Evolutionary conservation across 148 eudicot genomes (phyloP).

Genomic region (Rhododendron ovatum): DNA sequence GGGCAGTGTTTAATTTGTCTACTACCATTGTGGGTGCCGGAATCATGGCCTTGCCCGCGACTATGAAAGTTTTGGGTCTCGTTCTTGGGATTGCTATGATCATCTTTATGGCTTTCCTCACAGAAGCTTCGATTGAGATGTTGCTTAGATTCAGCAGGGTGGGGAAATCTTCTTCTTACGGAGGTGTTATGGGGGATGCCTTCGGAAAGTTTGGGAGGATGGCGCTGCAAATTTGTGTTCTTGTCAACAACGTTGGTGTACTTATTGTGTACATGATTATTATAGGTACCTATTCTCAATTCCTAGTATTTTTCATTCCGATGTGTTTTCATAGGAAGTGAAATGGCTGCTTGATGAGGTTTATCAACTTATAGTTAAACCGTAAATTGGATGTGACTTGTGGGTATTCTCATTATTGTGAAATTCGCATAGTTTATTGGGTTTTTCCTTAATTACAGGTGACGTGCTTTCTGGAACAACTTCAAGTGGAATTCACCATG

Average conservation of each 20-base stretch:
- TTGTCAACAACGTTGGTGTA: conserved; percentile 66
- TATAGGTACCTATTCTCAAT: conserved; percentile 38
- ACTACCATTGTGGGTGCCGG: conserved; percentile 87
- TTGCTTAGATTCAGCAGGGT: conserved; percentile 65
- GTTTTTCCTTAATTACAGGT: conserved; percentile 23
- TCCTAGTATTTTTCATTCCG: neutral
- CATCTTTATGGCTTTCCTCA: conserved; percentile 54
- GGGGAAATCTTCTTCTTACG: conserved; percentile 51
- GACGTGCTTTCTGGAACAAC: conserved; percentile 77
- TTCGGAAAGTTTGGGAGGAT: conserved; percentile 70
- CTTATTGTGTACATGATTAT: conserved; percentile 80
- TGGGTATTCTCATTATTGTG: neutral
- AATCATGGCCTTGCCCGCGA: conserved; percentile 83
- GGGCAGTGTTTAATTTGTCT: conserved; percentile 75
- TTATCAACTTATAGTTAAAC: neutral
- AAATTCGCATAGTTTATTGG: neutral
- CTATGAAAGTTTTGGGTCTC: conserved; percentile 75
- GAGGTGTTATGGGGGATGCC: conserved; percentile 67
- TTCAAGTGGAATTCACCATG: conserved; percentile 54
- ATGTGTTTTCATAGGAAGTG: neutral
- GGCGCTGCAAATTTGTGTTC: conserved; percentile 54
- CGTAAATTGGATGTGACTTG: neutral
- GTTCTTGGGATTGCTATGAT: conserved; percentile 56
- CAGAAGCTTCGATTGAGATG: conserved; percentile 66
- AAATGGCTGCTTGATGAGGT: neutral